These are phyloP conservation scores for Periconia sp. DNA, from an alignment of 2,329 filamentous ascomycete genomes.

Conservation along the genomic window DNA sequence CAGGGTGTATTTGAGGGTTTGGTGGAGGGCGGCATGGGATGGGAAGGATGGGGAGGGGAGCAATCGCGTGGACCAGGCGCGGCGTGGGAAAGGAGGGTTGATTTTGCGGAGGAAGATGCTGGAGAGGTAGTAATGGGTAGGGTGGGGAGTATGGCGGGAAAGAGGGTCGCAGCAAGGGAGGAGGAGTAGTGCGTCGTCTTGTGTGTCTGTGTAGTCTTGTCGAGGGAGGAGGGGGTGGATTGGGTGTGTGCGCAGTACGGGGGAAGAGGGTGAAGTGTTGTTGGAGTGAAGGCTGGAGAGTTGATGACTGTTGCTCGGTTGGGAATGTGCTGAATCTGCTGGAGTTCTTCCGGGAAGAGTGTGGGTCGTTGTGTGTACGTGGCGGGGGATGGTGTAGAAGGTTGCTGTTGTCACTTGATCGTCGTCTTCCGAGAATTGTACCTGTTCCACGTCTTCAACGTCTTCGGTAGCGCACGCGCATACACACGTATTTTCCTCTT, in stretches of 20 bases:
- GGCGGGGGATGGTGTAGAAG: background rate
- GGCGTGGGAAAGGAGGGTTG: background rate
- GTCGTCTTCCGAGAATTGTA: slow-evolving; percentile 6
- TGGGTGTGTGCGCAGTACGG: background rate
- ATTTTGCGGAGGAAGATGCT: background rate
- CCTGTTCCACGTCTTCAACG: slow-evolving; percentile 5
- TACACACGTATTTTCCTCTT: slow-evolving; percentile 6
- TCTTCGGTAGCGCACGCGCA: background rate
- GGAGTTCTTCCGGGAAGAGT: too few relatives aligned
- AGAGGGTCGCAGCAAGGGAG: slow-evolving; percentile 14
- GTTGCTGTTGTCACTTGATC: background rate
- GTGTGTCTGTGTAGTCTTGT: slow-evolving; percentile 9
- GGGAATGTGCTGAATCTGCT: background rate
- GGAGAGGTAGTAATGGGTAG: background rate
- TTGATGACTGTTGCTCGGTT: background rate
- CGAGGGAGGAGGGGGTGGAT: slow-evolving; percentile 4
- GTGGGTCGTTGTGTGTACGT: too few relatives aligned
- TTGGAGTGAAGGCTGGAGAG: background rate
- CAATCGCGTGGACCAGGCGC: background rate
- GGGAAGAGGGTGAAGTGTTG: background rate
- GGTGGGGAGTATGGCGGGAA: background rate
- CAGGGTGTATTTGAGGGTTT: slow-evolving; percentile 5
- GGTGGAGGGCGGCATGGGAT: slow-evolving; percentile 3
- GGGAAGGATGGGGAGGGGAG: background rate
- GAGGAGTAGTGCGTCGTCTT: slow-evolving; percentile 9